Evolutionary conservation across 192 early-diverging fungal species (phyloP).

Genomic region (Podila epicladia): DNA sequence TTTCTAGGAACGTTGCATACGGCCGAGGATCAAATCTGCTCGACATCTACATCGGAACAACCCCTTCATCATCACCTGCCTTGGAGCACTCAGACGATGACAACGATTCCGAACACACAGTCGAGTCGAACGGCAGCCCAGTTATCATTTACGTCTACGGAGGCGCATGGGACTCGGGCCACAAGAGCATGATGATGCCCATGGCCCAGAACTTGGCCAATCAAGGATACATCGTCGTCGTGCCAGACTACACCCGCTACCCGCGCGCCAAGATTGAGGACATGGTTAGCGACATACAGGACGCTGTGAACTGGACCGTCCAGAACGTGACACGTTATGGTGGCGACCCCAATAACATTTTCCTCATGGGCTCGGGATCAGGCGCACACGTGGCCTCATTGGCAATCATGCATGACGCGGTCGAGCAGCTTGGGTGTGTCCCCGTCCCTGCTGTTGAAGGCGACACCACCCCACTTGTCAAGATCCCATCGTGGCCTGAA

Average conservation of each 20-base stretch:
- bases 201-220: constrained; percentile 56
- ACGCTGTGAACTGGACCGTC: constrained; percentile 47
- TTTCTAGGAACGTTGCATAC: constrained; percentile 36
- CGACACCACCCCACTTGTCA: constrained; percentile 26
- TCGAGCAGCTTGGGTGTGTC: constrained; percentile 35
- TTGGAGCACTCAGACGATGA: constrained; percentile 22
- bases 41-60: constrained; percentile 41
- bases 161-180: constrained; percentile 50
- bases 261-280: constrained; percentile 54
- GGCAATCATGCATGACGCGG: constrained; percentile 52
- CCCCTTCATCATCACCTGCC: neutral
- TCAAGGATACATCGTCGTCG: constrained; percentile 57
- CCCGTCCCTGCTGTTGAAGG: constrained; percentile 19
- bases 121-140: constrained; percentile 46
- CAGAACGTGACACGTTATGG: constrained; percentile 45
- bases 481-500: constrained; percentile 38
- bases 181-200: constrained; percentile 55
- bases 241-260: constrained; percentile 56
- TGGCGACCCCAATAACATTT: constrained; percentile 52
- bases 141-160: constrained; percentile 50
- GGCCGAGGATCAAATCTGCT: constrained; percentile 33
- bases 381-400: constrained; percentile 51
- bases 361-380: constrained; percentile 53
- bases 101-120: constrained; percentile 40
- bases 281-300: constrained; percentile 56